Percentiles rank a stretch among this genome's conserved stretches.
Evolutionary conservation across 148 eudicot species (phyloP).

Genomic region (Rhododendron henanense): DNA sequence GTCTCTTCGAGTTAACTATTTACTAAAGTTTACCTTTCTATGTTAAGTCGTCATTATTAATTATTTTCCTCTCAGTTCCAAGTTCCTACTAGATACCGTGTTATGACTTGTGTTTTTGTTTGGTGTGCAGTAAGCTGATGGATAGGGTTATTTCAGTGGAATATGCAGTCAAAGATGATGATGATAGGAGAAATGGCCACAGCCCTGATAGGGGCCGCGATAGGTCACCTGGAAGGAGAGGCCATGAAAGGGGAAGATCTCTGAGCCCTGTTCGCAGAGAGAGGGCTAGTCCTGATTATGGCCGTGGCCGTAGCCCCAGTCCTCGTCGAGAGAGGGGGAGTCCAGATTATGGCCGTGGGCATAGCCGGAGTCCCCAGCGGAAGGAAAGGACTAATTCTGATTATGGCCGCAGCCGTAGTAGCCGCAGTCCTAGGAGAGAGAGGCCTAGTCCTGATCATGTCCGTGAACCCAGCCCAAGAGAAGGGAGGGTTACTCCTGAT

Average conservation of each 20-base stretch:
- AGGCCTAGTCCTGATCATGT: constrained; percentile 21
- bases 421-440: constrained; percentile 35
- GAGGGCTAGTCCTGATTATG: constrained; percentile 59
- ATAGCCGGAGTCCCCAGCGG: constrained; percentile 8
- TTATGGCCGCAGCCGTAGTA: background rate
- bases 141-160: constrained; percentile 84
- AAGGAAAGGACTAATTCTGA: constrained; percentile 13
- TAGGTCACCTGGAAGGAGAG: constrained; percentile 63
- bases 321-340: constrained; percentile 48
- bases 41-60: background rate
- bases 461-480: constrained; percentile 26
- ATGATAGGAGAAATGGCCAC: constrained; percentile 50
- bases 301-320: constrained; percentile 39
- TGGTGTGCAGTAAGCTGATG: constrained; percentile 61
- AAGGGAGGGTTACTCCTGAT: constrained; percentile 26
- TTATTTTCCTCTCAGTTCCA: background rate
- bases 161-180: constrained; percentile 68
- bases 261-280: constrained; percentile 47
- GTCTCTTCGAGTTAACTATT: background rate
- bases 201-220: constrained; percentile 67
- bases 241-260: constrained; percentile 18
- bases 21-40: background rate
- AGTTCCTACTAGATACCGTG: background rate
- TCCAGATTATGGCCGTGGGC: constrained; percentile 38
- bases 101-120: background rate